A percentile compares a stretch with the other conserved stretches of the same genome.
These are phyloP conservation scores for Capsicum chinense DNA, from an alignment of 257 asterid genomes.

Conservation along the genomic window DNA sequence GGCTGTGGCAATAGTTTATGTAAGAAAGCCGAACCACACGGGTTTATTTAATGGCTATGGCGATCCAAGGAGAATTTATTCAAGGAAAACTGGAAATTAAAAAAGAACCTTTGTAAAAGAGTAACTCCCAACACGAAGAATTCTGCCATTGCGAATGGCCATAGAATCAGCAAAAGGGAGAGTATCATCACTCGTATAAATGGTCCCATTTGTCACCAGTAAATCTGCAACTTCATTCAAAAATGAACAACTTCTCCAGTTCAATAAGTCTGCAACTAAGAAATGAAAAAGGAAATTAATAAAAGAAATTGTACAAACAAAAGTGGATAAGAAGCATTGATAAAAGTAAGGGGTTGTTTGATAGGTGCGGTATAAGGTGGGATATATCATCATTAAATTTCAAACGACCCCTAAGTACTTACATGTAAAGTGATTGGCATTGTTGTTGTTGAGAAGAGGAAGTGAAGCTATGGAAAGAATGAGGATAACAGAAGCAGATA, in stretches of 20 bases:
- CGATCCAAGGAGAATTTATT: background rate
- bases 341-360: no score
- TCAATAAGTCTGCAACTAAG: conserved; percentile 38
- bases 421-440: conserved; percentile 13
- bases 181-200: conserved; percentile 73
- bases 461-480: conserved; percentile 36
- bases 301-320: background rate
- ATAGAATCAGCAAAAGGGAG: conserved; percentile 74
- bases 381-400: no score
- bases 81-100: background rate
- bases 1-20: no score
- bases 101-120: conserved; percentile 56
- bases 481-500: conserved; percentile 28
- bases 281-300: background rate
- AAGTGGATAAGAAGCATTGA: background rate
- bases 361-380: no score
- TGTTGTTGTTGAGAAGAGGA: conserved; percentile 32
- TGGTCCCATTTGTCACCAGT: conserved; percentile 69
- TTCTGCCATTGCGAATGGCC: conserved; percentile 69
- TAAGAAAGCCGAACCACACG: no score
- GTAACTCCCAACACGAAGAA: conserved; percentile 62
- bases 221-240: conserved; percentile 55
- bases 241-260: conserved; percentile 33
- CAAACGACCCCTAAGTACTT: background rate
- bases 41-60: no score